Base-by-base conservation (phyloP, 2,329 filamentous ascomycete species). In the Alternaria triticimaculans region DNA sequence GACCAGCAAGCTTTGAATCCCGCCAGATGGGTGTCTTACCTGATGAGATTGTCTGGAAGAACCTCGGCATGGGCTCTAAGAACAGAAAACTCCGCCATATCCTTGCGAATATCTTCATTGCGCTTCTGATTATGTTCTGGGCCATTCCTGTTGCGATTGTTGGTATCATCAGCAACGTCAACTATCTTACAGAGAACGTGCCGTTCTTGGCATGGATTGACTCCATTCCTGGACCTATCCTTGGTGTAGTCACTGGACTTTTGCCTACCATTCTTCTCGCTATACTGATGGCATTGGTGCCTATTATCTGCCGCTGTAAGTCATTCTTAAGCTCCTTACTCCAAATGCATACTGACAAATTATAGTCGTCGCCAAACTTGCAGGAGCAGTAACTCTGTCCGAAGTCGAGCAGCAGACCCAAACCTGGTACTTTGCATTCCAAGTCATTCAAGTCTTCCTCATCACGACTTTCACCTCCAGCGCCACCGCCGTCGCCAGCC, bases 391-490 rank as follows among this genome's bases (percentile, higher is more conserved):
- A 6, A 84, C 83, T 0, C 73, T 75, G n/a, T 79, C 81, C 41
- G 80, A 84, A 55, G 80, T 83, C n/a, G 84, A 85, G 49, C 84
- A 98, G 15, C 94, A 93, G 64, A 93, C 92, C 0, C 96, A 99
- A 76, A 95, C 94, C 72, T 92, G 89, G 70, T 99, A 97, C 84
- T 99, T 98, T 76, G 88, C 86, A 49, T 96, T 96, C 84, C 93
- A 96, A 79, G 89, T 98, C 33, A 87, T 98, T 15, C 94, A 98
- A 77, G 93, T 97, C 46, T 98, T 98, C 83, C 83, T 98, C 59
- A 89, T 98, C 58, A 90, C 93, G 0, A 97, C 95, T 0, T 72
- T 97, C 28, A 87, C 92, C 4, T 94, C 93, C 20, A 90, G 93
- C 0, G 94, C 94, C 5, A 88, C 93, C 2, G 86, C 90, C 12